These are phyloP conservation scores for Neopestalotiopsis sp. DNA, from an alignment of 2,329 filamentous ascomycete species.

Conservation along the genomic window DNA sequence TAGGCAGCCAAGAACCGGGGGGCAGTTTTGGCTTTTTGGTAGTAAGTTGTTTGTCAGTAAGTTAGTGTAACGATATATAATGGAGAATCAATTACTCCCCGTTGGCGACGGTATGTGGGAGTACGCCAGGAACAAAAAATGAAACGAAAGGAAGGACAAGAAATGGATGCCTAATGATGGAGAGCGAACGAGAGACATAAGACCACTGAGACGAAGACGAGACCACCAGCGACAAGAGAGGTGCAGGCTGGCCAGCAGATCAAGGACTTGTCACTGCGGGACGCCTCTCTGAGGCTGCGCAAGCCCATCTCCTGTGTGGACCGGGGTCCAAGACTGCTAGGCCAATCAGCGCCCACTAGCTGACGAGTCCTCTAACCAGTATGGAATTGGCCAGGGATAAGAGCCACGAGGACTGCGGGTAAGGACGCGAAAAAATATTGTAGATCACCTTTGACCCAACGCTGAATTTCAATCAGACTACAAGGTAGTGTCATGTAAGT, in stretches of 20 bases:
- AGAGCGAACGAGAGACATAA: constrained; percentile 18
- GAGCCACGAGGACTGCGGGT: constrained; percentile 5
- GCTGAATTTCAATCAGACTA: not conserved
- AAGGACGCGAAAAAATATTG: constrained; percentile 15
- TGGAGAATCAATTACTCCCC: constrained; percentile 8
- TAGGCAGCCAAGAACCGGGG: constrained; percentile 25
- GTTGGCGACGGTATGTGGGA: constrained; percentile 7
- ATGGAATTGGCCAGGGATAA: constrained; percentile 18
- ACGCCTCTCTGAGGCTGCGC: constrained; percentile 27
- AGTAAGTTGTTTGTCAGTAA: not conserved
- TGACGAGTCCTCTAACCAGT: constrained; percentile 36
- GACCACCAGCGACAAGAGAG: not conserved
- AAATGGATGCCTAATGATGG: constrained; percentile 2
- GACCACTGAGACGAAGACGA: constrained; percentile 13
- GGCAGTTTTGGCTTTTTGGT: constrained; percentile 3
- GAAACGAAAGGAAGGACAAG: constrained; percentile 13
- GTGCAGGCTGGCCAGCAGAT: constrained; percentile 23
- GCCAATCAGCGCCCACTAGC: constrained; percentile 34
- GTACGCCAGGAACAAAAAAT: not conserved
- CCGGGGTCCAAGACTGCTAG: constrained; percentile 20
- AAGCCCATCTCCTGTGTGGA: constrained; percentile 22
- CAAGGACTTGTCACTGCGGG: constrained; percentile 18
- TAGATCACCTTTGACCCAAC: not conserved
- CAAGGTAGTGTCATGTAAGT: not conserved
- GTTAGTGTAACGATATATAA: constrained; percentile 22